Percentiles rank a stretch among this genome's conserved stretches.
These are phyloP conservation scores for Trapa bicornis DNA, from an alignment of 345 rosid species.

Conservation along the genomic window DNA sequence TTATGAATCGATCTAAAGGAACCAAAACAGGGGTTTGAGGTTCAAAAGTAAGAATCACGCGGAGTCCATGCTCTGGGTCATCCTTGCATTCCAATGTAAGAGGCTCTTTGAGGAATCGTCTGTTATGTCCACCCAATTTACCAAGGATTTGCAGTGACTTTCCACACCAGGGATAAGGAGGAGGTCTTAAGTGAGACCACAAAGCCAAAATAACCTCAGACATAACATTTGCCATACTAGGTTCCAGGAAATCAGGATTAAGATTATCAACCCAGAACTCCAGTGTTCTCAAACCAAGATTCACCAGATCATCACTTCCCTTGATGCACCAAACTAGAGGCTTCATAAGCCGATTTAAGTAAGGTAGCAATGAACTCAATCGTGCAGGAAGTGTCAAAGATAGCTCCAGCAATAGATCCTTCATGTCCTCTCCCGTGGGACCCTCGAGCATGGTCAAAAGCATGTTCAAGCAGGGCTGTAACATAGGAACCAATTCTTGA, in stretches of 20 bases:
- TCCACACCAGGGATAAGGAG: conserved; percentile 87
- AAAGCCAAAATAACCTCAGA: conserved; percentile 92
- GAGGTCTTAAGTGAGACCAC: conserved; percentile 95
- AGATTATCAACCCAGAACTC: conserved; percentile 99
- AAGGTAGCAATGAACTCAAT: conserved; percentile 83
- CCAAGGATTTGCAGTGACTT: conserved; percentile 94
- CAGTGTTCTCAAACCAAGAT: conserved; percentile 80
- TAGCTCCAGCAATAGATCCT: conserved; percentile 84
- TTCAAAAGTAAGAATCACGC: conserved; percentile 91
- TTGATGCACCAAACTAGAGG: conserved; percentile 85
- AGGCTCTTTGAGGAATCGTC: conserved; percentile 94
- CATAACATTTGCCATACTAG: conserved; percentile 96
- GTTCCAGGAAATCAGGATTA: conserved; percentile 96
- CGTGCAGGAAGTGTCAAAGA: conserved; percentile 95
- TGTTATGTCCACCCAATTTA: conserved; percentile 95
- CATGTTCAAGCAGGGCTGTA: conserved; percentile 91
- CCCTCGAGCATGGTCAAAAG: conserved; percentile 89
- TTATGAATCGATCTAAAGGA: conserved; percentile 82
- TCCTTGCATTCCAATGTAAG: conserved; percentile 97
- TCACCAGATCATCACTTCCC: conserved; percentile 84
- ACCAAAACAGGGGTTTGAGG: conserved; percentile 92
- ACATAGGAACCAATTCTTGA: conserved; percentile 74
- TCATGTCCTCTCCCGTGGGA: conserved; percentile 92
- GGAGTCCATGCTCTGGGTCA: conserved; percentile 95
- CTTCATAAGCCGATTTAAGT: conserved; percentile 82